Evolutionary conservation across 2,329 filamentous ascomycete species (phyloP), one percentile per base, ranked within the genome.

Genomic region (Arthrobotrys megalospora): DNA sequence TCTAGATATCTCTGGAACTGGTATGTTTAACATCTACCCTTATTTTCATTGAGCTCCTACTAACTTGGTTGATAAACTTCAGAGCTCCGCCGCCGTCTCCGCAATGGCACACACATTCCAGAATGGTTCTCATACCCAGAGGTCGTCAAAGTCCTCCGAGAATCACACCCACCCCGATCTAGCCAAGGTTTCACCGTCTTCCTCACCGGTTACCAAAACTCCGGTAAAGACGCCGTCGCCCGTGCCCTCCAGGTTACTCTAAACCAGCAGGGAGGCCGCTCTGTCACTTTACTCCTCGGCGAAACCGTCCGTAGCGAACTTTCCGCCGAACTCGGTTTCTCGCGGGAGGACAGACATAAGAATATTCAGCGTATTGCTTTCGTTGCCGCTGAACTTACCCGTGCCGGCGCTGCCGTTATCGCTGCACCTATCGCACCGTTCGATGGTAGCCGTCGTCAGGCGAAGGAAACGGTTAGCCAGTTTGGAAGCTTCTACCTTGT

Each of bases 111-210:
- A 82, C 93, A 97, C 82, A 99, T 99, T 82, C 96, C 96, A 82
- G 94, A 96, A 86, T 99, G 96, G 96, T 99, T 99, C 89, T 98
- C 96, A 36, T 99, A 99, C 88, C 95, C 96, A 80, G 96, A 99
- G 87, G 96, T 99, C 82, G 96, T 99, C 86, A 91, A 91, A 85
- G 96, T 98, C 62, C 91, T 99, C 80, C 91, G 96, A 83, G 94
- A 99, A 87, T 97, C 95, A 82, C 96, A 98, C 88, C 96, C 95
- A 62, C 90, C 96, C 64, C 92, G 96, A 81, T 91, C 90, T 82
- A 89, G 91, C 83, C 96, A 99, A 88, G 96, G 96, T 80, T 99
- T 99, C 90, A 98, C 96, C 80, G 89, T 99, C 86, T 97, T 99
- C 91, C 89, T 99, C 81, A 98, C 96, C 2, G 96, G 96, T 79